Percentiles rank a stretch among this genome's conserved stretches.
Conservation (phyloP, 805 yeast genomes). For the Myxozyma mucilagina region DNA sequence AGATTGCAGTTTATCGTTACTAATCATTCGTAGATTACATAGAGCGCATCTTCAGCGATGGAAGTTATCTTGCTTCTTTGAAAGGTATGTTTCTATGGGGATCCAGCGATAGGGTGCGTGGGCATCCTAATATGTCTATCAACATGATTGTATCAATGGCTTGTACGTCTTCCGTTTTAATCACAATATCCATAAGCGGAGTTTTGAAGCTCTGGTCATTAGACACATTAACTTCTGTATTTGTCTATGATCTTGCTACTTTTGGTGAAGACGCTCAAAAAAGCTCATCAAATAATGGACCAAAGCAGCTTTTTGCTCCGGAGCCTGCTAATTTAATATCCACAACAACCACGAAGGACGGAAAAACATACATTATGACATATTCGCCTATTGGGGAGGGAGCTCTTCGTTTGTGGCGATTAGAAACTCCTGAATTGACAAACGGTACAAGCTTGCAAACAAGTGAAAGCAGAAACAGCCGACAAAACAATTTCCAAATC, state of each 20-base stretch:
- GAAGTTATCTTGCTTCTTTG: conserved; percentile 44
- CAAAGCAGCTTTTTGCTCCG: conserved; percentile 38
- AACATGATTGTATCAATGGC: conserved; percentile 43
- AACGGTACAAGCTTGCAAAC: neutral
- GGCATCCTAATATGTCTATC: conserved; percentile 46
- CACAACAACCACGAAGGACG: conserved; percentile 16
- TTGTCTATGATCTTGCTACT: conserved; percentile 30
- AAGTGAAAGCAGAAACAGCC: neutral
- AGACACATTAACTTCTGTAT: conserved; percentile 38
- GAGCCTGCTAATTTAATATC: conserved; percentile 40
- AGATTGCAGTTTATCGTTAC: neutral
- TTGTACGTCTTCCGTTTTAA: conserved; percentile 38
- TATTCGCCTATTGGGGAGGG: conserved; percentile 50
- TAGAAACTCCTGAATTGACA: conserved; percentile 27
- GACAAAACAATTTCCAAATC: conserved; percentile 30
- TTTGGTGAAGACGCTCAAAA: neutral
- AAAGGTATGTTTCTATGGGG: conserved; percentile 40
- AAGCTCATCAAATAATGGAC: neutral
- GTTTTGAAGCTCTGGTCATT: conserved; percentile 63
- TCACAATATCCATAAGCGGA: conserved; percentile 58
- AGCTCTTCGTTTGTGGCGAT: conserved; percentile 45
- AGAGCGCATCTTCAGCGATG: conserved; percentile 53
- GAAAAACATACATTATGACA: conserved; percentile 38
- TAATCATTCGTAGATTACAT: conserved; percentile 15
- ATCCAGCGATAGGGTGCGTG: conserved; percentile 43